Base-by-base conservation (phyloP, 129 eudicot species). In the Centella asiatica region DNA sequence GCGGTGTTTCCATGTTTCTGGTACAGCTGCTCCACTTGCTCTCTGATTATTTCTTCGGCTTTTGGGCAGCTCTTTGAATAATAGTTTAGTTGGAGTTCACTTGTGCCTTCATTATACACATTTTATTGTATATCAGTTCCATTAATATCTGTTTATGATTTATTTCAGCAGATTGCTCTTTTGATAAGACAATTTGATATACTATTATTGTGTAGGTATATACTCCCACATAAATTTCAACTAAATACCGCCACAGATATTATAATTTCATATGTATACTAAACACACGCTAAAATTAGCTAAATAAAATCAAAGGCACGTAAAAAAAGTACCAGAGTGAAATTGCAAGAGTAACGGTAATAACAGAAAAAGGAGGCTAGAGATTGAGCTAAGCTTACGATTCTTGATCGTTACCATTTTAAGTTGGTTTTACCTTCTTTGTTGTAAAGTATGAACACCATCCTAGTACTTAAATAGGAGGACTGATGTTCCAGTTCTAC, bases 1-100 rank as follows among this genome's bases (percentile, higher is more conserved):
- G 97, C 97, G 0, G 97, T 90, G 70, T 90, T 90, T 50, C 93
- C 93, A 67, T 90, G 93, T 60, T 78, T 65, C 7, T 90, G 22
- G 62, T 90, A 90, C 47, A 90, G 48, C 2, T 24, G 39, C 66
- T 44, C 65, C 27, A 90, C 97, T 77, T 83, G 74, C 46, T 83
- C 74, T 60, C 78, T 83, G 29, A 90, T 74, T 14, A 83, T 86
- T 2, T 80, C 83, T 68, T 86, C 87, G 0, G 95, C 97, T 47
- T 59, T 65, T 7, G 97, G 97, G 70, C 97, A 90, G 67, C 76
- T 83, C 24, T 77, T 44, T 3, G 84, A 70, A 76, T 90, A 90
- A 76, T 83, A 86, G 57, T 83, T 72, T 29, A 81, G 37, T 32
- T 60, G 89, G 14, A 90, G 57, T 6, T 81, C 95, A 22, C 85